Conservation (phyloP, 495 filamentous ascomycete species). For the Penicillium alfredii region DNA sequence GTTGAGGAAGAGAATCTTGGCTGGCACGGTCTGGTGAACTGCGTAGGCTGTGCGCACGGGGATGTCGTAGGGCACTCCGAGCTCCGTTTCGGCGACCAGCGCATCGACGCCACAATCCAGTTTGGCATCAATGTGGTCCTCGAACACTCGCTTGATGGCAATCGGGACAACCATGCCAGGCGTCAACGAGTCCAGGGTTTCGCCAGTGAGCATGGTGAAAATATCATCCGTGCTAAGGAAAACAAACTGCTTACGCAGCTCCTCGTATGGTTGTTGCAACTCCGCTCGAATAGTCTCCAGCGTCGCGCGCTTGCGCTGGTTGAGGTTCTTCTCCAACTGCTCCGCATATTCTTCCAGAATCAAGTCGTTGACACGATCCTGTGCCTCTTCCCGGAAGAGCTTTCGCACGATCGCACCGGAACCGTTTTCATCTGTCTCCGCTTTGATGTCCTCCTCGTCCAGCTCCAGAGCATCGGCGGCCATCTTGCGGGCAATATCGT, state of each 20-base stretch:
- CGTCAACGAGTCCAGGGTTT: conserved; percentile 73
- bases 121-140: conserved; percentile 86
- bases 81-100: conserved; percentile 66
- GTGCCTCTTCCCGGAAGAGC: conserved; percentile 81
- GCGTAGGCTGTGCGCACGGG: conserved; percentile 54
- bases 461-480: conserved; percentile 93
- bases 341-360: conserved; percentile 96
- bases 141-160: conserved; percentile 77
- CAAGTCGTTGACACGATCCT: conserved; percentile 92
- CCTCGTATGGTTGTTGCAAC: conserved; percentile 86
- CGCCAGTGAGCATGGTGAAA: conserved; percentile 95
- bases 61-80: conserved; percentile 57
- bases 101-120: conserved; percentile 93
- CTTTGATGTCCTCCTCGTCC: conserved; percentile 96
- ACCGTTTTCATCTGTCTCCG: conserved; percentile 82
- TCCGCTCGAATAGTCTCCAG: conserved; percentile 95
- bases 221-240: conserved; percentile 70
- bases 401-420: conserved; percentile 84
- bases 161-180: conserved; percentile 90
- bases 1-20: conserved; percentile 80
- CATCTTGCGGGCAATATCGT: conserved; percentile 95
- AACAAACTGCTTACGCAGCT: conserved; percentile 76
- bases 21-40: conserved; percentile 74
- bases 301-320: conserved; percentile 91
- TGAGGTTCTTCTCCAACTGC: conserved; percentile 86